phyloP scores from a whole-genome alignment of 495 filamentous ascomycete genomes.

The Talaromyces liani region DNA sequence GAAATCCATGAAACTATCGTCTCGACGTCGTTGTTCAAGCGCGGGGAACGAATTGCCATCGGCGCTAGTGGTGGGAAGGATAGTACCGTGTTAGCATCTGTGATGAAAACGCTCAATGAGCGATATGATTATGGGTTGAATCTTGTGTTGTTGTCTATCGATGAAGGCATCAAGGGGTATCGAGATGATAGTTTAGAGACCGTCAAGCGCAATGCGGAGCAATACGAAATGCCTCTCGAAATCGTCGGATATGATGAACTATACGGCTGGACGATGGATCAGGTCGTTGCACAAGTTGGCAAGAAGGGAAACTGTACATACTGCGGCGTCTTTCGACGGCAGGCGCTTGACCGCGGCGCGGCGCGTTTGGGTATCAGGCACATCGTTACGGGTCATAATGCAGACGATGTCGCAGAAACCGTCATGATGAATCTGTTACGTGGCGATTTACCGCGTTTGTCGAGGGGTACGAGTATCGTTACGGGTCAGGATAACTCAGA shows the following conservation, averaged over 20 bases:
- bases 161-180: conserved; percentile 96
- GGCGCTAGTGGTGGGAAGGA: conserved; percentile 97
- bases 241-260: conserved; percentile 91
- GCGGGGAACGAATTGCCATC: conserved; percentile 84
- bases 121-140: conserved; percentile 81
- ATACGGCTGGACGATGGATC: conserved; percentile 99
- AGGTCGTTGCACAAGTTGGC: conserved; percentile 89
- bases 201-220: conserved; percentile 83
- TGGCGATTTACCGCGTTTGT: conserved; percentile 81
- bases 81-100: conserved; percentile 89
- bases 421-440: conserved; percentile 94
- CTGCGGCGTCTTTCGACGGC: conserved; percentile 91
- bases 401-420: conserved; percentile 97
- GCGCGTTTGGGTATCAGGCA: conserved; percentile 82
- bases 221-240: conserved; percentile 84
- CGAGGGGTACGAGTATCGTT: conserved; percentile 85
- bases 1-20: conserved; percentile 93
- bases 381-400: conserved; percentile 96
- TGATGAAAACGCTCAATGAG: conserved; percentile 90
- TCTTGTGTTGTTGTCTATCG: conserved; percentile 81
- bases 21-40: conserved; percentile 66
- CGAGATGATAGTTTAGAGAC: conserved; percentile 93
- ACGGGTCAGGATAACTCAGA: conserved; percentile 67
- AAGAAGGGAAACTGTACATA: conserved; percentile 99
- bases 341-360: conserved; percentile 89